Percentiles rank a stretch among this genome's conserved stretches.
These are phyloP conservation scores for Plasmodium falciparum DNA, from an alignment of 169 alveolate species.

Conservation along the genomic window DNA sequence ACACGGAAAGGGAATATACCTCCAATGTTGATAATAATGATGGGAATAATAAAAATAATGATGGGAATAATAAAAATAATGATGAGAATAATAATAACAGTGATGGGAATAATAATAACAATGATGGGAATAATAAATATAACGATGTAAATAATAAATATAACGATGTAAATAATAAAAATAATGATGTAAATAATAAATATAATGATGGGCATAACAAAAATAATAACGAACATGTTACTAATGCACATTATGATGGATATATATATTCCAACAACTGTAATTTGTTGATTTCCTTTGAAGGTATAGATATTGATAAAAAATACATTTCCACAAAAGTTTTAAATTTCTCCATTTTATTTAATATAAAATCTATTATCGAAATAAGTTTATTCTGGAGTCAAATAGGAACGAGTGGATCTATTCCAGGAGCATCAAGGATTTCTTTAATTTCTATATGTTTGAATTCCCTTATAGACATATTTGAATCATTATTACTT, in stretches of 20 bases:
- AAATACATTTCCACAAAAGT: conserved; percentile 28
- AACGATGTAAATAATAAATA: no score
- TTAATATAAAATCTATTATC: conserved; percentile 74
- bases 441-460: conserved; percentile 78
- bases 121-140: not conserved
- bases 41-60: no score
- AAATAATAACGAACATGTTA: not conserved
- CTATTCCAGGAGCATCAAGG: conserved; percentile 52
- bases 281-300: conserved; percentile 26
- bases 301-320: conserved; percentile 73
- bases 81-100: no score
- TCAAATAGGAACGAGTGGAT: conserved; percentile 68
- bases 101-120: no score
- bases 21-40: no score
- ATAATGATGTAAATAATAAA: not conserved
- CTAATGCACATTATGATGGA: conserved; percentile 22
- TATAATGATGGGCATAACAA: no score
- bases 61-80: no score
- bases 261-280: conserved; percentile 68
- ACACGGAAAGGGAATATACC: no score
- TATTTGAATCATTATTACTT: conserved; percentile 81
- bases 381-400: conserved; percentile 76
- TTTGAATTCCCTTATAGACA: conserved; percentile 80
- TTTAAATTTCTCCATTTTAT: conserved; percentile 50
- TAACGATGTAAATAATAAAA: no score